Evolutionary conservation across 352 stramenopile genomes (phyloP), one percentile per base, ranked within the genome.

Genomic region (Pythium graminicola): DNA sequence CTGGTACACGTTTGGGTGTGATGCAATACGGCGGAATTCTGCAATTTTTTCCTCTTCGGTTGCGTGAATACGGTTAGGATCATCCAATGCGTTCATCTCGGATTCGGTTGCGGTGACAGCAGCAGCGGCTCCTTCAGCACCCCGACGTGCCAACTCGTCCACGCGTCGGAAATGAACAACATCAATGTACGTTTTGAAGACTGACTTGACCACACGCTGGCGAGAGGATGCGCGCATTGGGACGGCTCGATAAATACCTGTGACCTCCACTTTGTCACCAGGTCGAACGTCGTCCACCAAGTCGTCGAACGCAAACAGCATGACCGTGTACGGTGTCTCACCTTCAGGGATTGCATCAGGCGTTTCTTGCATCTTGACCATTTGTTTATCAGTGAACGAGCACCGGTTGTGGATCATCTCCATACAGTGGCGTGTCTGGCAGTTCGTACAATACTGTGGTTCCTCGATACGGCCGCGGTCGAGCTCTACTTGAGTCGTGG

Each of bases 181-280:
- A 68, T 99, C 97, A 6, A 99, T 79, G 64, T 98, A 99, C 6
- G 96, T 99, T 55, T 97, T 97, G 73, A 98, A 99, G 2, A 99
- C 91, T 23, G 84, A 97, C 50, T 96, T 96, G 14, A 99, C 77
- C 16, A 97, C 96, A 13, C 93, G 89, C 48, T 97, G 86, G 19
- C 93, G 92, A 0, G 93, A 95, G 57, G 97, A 97, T 0, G 95
- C 80, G 13, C 96, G 85, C 57, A 97, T 84, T 2, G 96, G 89
- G 49, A 99, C 89, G 11, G 97, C 97, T 10, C 95, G 83, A 53
- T 98, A 98, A 58, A 99, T 98, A 10, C 96, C 97, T 3, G 96
- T 99, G 16, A 99, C 88, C 54, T 95, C 80, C 27, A 97, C 81
- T 49, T 95, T 95, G 69, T 99, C 97, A 56, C 97, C 97, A 4